phyloP scores from a whole-genome alignment of 2,329 filamentous ascomycete genomes.

The Monosporascus sp. region DNA sequence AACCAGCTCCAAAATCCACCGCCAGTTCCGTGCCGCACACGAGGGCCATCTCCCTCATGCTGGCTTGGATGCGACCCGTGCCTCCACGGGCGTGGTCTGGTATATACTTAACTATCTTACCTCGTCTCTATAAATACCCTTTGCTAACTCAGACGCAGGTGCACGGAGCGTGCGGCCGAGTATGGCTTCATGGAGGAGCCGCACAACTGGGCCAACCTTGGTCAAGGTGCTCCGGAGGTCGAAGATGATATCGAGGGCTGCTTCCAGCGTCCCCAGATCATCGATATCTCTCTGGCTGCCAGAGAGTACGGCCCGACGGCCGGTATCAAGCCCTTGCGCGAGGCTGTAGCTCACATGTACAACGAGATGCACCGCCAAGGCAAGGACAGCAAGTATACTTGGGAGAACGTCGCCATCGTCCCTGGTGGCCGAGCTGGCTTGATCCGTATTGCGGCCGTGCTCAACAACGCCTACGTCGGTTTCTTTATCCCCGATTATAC shows the following conservation, averaged over 20 bases:
- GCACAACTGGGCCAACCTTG: slow-evolving; percentile 83
- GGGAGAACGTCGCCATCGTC: slow-evolving; percentile 97
- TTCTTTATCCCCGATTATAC: slow-evolving; percentile 97
- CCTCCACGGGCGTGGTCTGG: slow-evolving; percentile 93
- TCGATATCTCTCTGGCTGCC: slow-evolving; percentile 72
- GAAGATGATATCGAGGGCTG: slow-evolving; percentile 89
- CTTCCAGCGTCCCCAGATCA: slow-evolving; percentile 73
- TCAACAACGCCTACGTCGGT: slow-evolving; percentile 86
- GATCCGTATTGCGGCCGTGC: slow-evolving; percentile 89
- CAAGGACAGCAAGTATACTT: slow-evolving; percentile 86
- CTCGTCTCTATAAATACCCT: too few species aligned
- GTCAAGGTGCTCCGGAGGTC: slow-evolving; percentile 89
- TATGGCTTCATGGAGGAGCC: slow-evolving; percentile 84
- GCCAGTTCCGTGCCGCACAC: slow-evolving; percentile 84
- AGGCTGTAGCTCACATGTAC: slow-evolving; percentile 87
- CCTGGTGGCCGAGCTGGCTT: slow-evolving; percentile 88
- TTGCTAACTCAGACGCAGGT: slow-evolving; percentile 25
- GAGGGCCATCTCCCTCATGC: slow-evolving; percentile 89
- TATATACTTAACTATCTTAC: too few species aligned
- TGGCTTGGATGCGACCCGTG: slow-evolving; percentile 80
- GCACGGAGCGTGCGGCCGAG: slow-evolving; percentile 79
- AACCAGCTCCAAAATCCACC: slow-evolving; percentile 76
- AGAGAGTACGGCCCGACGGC: slow-evolving; percentile 92
- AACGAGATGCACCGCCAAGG: slow-evolving; percentile 87
- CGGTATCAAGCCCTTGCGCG: slow-evolving; percentile 84